A percentile compares a stretch with the other conserved stretches of the same genome.
Evolutionary conservation across 2,329 filamentous ascomycete species (phyloP).

Genomic region (Phialocephala sp.): DNA sequence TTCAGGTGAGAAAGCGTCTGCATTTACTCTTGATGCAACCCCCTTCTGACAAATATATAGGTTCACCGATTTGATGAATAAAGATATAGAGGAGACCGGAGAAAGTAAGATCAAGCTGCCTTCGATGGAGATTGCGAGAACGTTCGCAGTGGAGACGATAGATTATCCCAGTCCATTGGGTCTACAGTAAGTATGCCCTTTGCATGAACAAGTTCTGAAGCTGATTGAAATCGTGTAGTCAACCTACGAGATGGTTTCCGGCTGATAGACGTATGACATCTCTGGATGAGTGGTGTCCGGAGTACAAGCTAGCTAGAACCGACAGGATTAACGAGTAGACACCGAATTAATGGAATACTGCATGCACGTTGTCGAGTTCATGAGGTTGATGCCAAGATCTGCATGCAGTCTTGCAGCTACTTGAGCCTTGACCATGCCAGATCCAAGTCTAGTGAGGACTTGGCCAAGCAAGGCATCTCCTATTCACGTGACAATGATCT

Average conservation of each 20-base stretch:
- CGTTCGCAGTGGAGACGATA: constrained; percentile 40
- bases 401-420: background rate
- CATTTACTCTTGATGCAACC: background rate
- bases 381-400: background rate
- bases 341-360: background rate
- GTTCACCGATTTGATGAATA: constrained; percentile 25
- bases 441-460: background rate
- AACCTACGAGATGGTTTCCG: constrained; percentile 33
- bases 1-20: constrained; percentile 24
- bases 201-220: background rate
- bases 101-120: constrained; percentile 34
- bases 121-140: constrained; percentile 37
- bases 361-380: background rate
- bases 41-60: constrained; percentile 22
- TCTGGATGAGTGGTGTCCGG: constrained; percentile 38
- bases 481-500: too few relatives aligned
- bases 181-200: constrained; percentile 35
- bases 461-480: too few relatives aligned
- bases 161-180: constrained; percentile 38
- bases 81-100: constrained; percentile 27
- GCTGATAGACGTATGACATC: constrained; percentile 22
- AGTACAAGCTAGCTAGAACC: constrained; percentile 33
- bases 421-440: background rate
- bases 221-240: constrained; percentile 22
- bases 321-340: constrained; percentile 19